phyloP scores from a whole-genome alignment of 768 basidiomycete species.

The Mycena pura region DNA sequence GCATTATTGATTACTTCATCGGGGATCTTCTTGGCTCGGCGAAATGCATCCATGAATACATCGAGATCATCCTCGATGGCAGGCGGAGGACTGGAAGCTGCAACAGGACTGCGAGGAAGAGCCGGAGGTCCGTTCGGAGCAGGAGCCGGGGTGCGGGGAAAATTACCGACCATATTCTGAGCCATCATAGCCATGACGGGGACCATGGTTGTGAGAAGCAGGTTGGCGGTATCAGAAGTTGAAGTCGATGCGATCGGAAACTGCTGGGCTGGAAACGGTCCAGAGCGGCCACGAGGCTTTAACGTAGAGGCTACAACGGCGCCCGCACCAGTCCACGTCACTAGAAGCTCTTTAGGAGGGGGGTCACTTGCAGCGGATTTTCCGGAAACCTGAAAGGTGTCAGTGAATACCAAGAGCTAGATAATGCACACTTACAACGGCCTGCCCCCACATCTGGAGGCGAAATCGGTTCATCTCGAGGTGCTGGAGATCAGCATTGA shows the following conservation, averaged over 20 bases:
- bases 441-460: not conserved
- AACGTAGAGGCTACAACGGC: not conserved
- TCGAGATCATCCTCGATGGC: conserved; percentile 1
- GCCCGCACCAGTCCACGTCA: not conserved
- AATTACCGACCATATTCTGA: not conserved
- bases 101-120: not conserved
- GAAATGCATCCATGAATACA: conserved; percentile 1
- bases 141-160: not conserved
- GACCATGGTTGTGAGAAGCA: conserved; percentile 1
- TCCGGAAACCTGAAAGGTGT: not conserved
- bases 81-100: not conserved
- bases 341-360: not conserved
- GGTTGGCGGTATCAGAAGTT: not conserved
- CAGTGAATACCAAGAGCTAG: too few species aligned
- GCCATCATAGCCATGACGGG: conserved; percentile 9
- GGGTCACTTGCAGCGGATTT: not conserved
- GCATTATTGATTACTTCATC: not conserved
- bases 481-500: not conserved
- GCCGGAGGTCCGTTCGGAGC: not conserved
- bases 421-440: not conserved
- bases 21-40: not conserved
- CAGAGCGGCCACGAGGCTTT: conserved; percentile 6
- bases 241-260: not conserved
- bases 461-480: conserved; percentile 6
- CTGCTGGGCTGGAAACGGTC: not conserved